A percentile compares a stretch with the other conserved stretches of the same genome.
Evolutionary conservation across 2,329 filamentous ascomycete species (phyloP).

Genomic region (Xylaria digitata): DNA sequence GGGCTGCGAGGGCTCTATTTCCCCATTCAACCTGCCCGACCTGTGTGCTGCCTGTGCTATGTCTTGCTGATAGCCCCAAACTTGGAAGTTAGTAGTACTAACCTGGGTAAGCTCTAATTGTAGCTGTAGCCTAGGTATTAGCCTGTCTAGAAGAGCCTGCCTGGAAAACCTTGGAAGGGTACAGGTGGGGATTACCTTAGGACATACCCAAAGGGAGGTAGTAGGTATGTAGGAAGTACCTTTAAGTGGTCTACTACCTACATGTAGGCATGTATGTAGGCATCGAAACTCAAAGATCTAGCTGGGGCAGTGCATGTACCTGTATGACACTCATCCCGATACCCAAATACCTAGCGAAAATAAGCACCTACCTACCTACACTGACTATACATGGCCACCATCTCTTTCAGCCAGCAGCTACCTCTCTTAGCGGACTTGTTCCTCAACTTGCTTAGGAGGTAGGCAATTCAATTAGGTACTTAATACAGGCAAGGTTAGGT

Average conservation of each 20-base stretch:
- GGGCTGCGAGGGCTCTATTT: conserved; percentile 8
- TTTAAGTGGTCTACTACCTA: too few relatives aligned
- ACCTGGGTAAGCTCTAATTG: not conserved
- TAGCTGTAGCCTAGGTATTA: not conserved
- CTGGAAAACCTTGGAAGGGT: conserved; percentile 20
- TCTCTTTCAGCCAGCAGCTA: not conserved
- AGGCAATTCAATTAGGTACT: too few relatives aligned
- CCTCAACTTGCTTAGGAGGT: too few relatives aligned
- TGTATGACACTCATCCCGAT: not conserved
- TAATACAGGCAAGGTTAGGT: too few relatives aligned
- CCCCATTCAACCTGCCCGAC: conserved; percentile 18
- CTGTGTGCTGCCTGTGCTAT: conserved; percentile 1
- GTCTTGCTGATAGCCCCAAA: conserved; percentile 27
- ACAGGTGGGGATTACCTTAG: conserved; percentile 12
- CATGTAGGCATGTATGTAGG: too few relatives aligned
- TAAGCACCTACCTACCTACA: too few relatives aligned
- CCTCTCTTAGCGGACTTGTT: too few relatives aligned
- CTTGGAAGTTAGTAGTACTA: conserved; percentile 27
- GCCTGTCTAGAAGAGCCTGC: conserved; percentile 3
- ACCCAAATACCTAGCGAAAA: too few relatives aligned
- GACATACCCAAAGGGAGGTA: not conserved
- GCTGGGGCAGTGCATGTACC: not conserved
- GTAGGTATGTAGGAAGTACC: too few relatives aligned
- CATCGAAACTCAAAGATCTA: too few relatives aligned
- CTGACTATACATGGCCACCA: not conserved